phyloP scores from a whole-genome alignment of 106 monocot species.

The Dioscorea alata region DNA sequence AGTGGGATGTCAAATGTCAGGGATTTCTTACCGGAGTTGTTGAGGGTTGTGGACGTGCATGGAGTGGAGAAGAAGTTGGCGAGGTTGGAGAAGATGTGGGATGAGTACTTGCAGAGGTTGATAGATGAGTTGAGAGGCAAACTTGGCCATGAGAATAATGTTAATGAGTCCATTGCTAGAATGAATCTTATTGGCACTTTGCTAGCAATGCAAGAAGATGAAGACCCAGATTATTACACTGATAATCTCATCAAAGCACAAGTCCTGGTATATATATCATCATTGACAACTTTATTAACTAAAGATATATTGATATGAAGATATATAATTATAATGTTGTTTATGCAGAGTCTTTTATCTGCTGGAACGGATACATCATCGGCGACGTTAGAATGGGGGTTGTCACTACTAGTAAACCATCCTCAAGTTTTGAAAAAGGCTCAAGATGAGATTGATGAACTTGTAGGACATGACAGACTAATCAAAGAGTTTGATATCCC shows the following conservation, averaged over 20 bases:
- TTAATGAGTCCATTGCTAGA: neutral
- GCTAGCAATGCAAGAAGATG: neutral
- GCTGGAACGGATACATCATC: constrained; percentile 2
- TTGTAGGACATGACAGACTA: neutral
- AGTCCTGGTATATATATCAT: neutral
- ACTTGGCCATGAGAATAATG: neutral
- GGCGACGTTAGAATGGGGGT: constrained; percentile 27
- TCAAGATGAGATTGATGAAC: constrained; percentile 14
- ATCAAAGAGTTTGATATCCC: neutral
- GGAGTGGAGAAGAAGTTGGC: neutral
- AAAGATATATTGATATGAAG: neutral
- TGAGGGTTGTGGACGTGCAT: neutral
- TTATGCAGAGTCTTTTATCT: neutral
- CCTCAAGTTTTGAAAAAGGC: constrained; percentile 9
- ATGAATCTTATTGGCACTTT: neutral
- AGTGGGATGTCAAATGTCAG: neutral
- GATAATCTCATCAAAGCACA: constrained; percentile 6
- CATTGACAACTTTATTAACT: neutral
- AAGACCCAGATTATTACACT: constrained; percentile 1
- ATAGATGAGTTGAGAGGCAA: neutral
- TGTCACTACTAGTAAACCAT: constrained; percentile 25
- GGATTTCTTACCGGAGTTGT: constrained; percentile 4
- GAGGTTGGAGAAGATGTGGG: neutral
- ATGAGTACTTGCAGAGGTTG: neutral
- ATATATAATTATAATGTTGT: neutral